phyloP scores from a whole-genome alignment of 306 rosid species.

The Malus sieversii region DNA sequence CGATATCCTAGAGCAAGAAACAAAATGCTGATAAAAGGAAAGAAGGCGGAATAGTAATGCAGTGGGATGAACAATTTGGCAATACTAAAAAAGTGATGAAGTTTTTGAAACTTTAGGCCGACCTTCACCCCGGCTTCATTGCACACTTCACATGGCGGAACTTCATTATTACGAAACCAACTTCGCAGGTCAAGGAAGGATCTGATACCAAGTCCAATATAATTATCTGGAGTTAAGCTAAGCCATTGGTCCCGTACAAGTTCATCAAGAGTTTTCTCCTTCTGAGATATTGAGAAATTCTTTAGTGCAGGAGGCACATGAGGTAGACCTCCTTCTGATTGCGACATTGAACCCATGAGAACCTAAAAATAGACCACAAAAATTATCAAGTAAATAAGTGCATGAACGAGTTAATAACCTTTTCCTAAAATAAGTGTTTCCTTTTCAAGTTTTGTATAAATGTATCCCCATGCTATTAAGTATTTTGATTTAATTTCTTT shows the following conservation, averaged over 20 bases:
- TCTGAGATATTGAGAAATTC: conserved; percentile 50
- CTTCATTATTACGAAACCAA: conserved; percentile 69
- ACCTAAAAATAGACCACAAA: conserved; percentile 42
- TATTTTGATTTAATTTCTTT: too few species aligned
- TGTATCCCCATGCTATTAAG: too few species aligned
- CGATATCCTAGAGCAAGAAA: background rate
- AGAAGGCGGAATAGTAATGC: too few species aligned
- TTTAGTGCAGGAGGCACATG: conserved; percentile 49
- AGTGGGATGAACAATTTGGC: background rate
- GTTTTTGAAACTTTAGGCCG: conserved; percentile 3
- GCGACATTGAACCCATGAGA: conserved; percentile 26
- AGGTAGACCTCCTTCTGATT: conserved; percentile 44
- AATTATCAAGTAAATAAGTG: conserved; percentile 10
- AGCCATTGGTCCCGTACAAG: conserved; percentile 79
- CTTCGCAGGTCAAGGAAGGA: conserved; percentile 88
- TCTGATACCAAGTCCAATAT: conserved; percentile 73
- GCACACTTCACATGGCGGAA: conserved; percentile 80
- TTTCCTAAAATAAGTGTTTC: background rate
- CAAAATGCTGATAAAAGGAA: background rate
- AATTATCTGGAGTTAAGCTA: conserved; percentile 44
- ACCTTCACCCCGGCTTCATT: conserved; percentile 97
- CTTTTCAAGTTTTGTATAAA: too few species aligned
- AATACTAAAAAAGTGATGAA: background rate
- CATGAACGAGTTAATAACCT: background rate
- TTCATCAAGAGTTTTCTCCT: conserved; percentile 63